Base-by-base conservation (phyloP, 495 filamentous ascomycete genomes). In the Amphirosellinia nigrospora region DNA sequence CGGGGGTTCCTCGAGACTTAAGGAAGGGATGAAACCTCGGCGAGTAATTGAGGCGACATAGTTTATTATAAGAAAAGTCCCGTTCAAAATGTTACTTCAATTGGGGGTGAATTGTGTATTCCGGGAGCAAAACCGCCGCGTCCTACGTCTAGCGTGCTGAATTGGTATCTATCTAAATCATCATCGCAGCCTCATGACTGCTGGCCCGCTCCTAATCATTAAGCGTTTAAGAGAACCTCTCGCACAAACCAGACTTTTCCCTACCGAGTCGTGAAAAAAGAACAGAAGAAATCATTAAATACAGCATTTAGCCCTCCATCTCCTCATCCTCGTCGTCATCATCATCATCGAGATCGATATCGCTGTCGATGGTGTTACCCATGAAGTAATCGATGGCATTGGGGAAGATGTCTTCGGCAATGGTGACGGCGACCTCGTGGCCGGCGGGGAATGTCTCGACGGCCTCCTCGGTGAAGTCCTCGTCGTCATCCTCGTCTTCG, bases 361-460 rank as follows among this genome's bases (percentile, higher is more conserved):
- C 68, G 52, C 68, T 70, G n/a, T 70, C 68, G 28, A 71, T 71
- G 34, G 50, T 32, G 69, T 59, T 71, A 23, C 69, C 69, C 69
- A 71, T 89, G 79, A 91, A 94, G 78, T 91, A 91, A 72, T 90
- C 91, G 71, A 92, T 85, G 56, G 92, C 92, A 70, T 88, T 84
- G 52, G 90, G 87, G 86, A 87, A 94, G 67, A 94, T 77, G 70
- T 94, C 92, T 74, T 94, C 92, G 13, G 91, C 86, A 55, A 94
- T 75, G 46, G 87, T 79, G 64, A 91, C 83, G 8, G 91, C 92
- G 43, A 94, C 68, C 70, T 93, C 89, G 63, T 92, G 90, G 4
- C 90, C 92, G 46, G 83, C 83, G n/a, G 87, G 86, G 81, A 90
- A 93, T 50, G 91, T 85, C 79, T 94, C 91, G 19, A 86, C 80